Conservation (phyloP, 176 grass and related monocot genomes). For the Cenchrus americanus region DNA sequence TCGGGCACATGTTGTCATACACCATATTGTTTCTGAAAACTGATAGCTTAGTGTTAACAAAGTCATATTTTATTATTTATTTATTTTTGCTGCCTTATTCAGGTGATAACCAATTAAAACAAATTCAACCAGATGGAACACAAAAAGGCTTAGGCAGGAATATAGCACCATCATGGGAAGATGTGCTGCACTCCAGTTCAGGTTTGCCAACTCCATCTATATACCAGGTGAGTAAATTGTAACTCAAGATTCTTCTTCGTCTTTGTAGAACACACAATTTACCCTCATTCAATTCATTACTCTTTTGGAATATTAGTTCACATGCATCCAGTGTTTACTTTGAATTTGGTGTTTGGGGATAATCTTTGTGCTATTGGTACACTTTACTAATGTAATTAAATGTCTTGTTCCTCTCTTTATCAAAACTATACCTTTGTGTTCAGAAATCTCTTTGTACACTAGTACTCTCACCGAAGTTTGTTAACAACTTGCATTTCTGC, state of each 20-base stretch:
- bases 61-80: background rate
- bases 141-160: slow-evolving; percentile 52
- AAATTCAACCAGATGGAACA: slow-evolving; percentile 50
- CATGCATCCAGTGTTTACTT: slow-evolving; percentile 12
- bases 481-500: slow-evolving; percentile 50
- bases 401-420: slow-evolving; percentile 26
- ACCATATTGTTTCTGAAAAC: background rate
- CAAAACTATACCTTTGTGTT: background rate
- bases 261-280: background rate
- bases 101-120: slow-evolving; percentile 56
- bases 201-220: slow-evolving; percentile 47
- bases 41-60: slow-evolving; percentile 20
- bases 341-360: background rate
- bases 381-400: background rate
- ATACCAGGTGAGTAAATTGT: slow-evolving; percentile 55
- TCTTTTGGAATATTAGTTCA: slow-evolving; percentile 14
- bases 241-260: background rate
- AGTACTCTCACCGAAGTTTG: slow-evolving; percentile 32
- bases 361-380: slow-evolving; percentile 20
- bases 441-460: slow-evolving; percentile 11
- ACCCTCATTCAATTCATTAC: slow-evolving; percentile 14
- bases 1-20: background rate
- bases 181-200: slow-evolving; percentile 72
- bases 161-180: slow-evolving; percentile 78
- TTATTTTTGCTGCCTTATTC: slow-evolving; percentile 32